Conservation (phyloP, 345 rosid genomes). For the Linum tenue region DNA sequence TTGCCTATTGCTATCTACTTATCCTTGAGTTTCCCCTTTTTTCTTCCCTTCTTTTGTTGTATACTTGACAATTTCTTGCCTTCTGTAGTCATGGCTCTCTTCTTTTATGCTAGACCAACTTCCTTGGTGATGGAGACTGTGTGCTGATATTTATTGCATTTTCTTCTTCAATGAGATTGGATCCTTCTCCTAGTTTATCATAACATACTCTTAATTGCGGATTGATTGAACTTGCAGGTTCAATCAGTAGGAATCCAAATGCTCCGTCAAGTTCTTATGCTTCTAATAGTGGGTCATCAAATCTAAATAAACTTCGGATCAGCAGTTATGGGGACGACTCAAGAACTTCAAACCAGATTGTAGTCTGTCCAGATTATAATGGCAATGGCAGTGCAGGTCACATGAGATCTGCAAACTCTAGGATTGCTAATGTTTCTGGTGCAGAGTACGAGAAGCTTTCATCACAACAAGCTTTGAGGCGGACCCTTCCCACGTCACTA, state of each 20-base stretch:
- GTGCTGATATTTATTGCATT: not conserved
- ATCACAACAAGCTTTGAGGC: slow-evolving; percentile 51
- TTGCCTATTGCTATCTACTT: not conserved
- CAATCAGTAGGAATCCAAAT: slow-evolving; percentile 23
- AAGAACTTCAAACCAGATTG: slow-evolving; percentile 18
- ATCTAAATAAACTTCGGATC: slow-evolving; percentile 15
- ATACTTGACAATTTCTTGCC: not conserved
- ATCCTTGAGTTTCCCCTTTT: not conserved
- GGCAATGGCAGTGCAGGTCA: slow-evolving; percentile 27
- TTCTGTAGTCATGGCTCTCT: no score
- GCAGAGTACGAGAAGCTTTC: slow-evolving; percentile 44
- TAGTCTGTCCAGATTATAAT: no score
- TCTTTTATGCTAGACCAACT: no score
- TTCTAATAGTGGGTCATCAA: slow-evolving; percentile 36
- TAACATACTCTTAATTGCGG: not conserved
- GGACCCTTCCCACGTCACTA: slow-evolving; percentile 44
- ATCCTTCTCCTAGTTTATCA: not conserved
- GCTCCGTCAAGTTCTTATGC: slow-evolving; percentile 20
- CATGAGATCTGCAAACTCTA: slow-evolving; percentile 32
- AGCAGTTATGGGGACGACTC: slow-evolving; percentile 17
- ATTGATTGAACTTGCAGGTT: slow-evolving; percentile 21
- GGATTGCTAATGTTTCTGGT: slow-evolving; percentile 38
- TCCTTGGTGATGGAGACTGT: no score
- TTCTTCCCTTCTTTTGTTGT: not conserved
- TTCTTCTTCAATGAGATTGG: not conserved